A percentile compares a stretch with the other conserved stretches of the same genome.
Evolutionary conservation across 164 flowering plant genomes (phyloP).

Genomic region (Buxus sempervirens): DNA sequence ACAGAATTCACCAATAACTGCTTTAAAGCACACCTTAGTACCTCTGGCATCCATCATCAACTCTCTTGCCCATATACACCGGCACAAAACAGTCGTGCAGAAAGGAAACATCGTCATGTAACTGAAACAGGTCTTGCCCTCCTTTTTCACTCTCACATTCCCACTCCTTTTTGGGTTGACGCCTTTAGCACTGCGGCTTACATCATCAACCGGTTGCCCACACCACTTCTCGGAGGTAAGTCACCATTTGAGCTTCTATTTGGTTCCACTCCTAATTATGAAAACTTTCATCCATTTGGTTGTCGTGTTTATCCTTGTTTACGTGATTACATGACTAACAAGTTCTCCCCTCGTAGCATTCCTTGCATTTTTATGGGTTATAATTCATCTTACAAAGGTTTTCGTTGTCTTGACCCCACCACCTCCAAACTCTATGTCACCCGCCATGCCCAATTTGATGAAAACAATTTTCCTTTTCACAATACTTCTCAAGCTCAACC

Average conservation of each 20-base stretch:
- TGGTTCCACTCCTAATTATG: slow-evolving; percentile 3
- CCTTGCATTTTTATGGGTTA: slow-evolving; percentile 7
- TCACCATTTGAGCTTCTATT: slow-evolving; percentile 10
- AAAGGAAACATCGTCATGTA: slow-evolving; percentile 9
- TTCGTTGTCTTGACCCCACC: not conserved
- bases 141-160: slow-evolving; percentile 7
- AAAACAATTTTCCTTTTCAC: not conserved
- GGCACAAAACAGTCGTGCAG: slow-evolving; percentile 1
- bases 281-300: slow-evolving; percentile 9
- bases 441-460: slow-evolving; percentile 1
- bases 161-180: slow-evolving; percentile 5
- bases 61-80: slow-evolving; percentile 3
- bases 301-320: slow-evolving; percentile 10
- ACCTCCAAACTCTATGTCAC: not conserved
- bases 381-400: slow-evolving; percentile 4
- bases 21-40: not conserved
- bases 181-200: slow-evolving; percentile 5
- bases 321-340: slow-evolving; percentile 8
- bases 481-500: not conserved
- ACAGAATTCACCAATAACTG: not conserved
- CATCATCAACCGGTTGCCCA: slow-evolving; percentile 12
- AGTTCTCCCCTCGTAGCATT: slow-evolving; percentile 4
- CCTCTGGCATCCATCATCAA: not conserved
- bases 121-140: not conserved
- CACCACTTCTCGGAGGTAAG: not conserved